Conservation (phyloP, 805 yeast genomes). For the Saturnispora serradocipensis region DNA sequence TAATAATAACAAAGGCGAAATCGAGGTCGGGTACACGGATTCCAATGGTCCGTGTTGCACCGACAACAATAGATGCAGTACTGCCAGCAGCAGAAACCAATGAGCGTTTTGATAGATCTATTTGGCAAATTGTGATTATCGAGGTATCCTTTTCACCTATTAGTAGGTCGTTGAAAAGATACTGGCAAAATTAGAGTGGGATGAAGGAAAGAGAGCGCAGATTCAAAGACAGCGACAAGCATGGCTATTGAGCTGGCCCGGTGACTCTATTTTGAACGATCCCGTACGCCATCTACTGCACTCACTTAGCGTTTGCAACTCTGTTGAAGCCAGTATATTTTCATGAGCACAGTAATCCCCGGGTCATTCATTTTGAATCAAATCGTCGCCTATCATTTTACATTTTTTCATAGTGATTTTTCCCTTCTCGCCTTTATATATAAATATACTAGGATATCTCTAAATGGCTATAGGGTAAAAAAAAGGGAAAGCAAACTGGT, state of each 20-base stretch:
- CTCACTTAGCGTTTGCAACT: no score
- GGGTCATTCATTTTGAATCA: not conserved
- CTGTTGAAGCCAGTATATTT: not conserved
- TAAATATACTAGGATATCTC: not conserved
- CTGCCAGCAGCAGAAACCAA: not conserved
- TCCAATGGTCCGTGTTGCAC: not conserved
- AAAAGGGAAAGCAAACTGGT: not conserved
- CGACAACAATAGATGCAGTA: not conserved
- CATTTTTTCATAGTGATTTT: not conserved
- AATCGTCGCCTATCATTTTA: not conserved
- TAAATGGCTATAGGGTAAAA: not conserved
- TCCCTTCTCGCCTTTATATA: not conserved
- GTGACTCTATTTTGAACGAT: no score
- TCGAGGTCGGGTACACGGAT: not conserved
- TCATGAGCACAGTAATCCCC: not conserved
- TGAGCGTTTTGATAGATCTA: not conserved
- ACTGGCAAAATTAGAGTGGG: no score
- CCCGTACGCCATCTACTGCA: no score
- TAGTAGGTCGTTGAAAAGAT: not conserved
- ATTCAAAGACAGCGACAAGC: no score
- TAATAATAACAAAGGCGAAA: not conserved
- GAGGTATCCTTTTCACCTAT: not conserved
- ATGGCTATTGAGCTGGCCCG: no score
- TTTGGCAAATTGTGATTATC: not conserved
- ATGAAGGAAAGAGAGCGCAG: no score